phyloP scores from a whole-genome alignment of 192 early-diverging fungal genomes.

The Entophlyctis luteolus region DNA sequence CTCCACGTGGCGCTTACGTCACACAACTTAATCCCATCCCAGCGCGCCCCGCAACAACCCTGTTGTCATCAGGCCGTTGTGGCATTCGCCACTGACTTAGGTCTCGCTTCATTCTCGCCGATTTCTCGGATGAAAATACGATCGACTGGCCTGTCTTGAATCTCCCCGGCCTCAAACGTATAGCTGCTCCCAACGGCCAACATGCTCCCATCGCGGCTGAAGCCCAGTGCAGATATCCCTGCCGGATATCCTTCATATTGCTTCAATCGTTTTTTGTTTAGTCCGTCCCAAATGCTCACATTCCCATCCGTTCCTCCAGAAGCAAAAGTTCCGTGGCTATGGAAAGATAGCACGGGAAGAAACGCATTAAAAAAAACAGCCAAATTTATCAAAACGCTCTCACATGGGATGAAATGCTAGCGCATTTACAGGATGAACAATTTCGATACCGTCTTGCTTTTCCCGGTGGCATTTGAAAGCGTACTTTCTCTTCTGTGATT shows the following conservation, averaged over 20 bases:
- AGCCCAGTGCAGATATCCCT: conserved; percentile 74
- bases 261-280: conserved; percentile 79
- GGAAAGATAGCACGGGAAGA: neutral
- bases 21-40: too few species aligned
- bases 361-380: neutral
- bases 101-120: conserved; percentile 56
- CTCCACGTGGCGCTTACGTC: conserved; percentile 1
- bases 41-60: too few species aligned
- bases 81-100: conserved; percentile 47
- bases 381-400: neutral
- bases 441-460: conserved; percentile 50
- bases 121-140: conserved; percentile 71
- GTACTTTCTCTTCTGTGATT: conserved; percentile 74
- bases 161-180: conserved; percentile 92
- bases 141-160: conserved; percentile 54
- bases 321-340: conserved; percentile 84
- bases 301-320: conserved; percentile 92
- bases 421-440: conserved; percentile 8
- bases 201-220: conserved; percentile 70
- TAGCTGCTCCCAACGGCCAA: conserved; percentile 89
- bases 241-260: conserved; percentile 80
- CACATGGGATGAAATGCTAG: conserved; percentile 19
- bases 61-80: too few species aligned
- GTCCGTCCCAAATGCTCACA: conserved; percentile 89
- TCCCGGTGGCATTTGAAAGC: conserved; percentile 97